Evolutionary conservation across 345 rosid genomes (phyloP).

Genomic region (Salix udensis): DNA sequence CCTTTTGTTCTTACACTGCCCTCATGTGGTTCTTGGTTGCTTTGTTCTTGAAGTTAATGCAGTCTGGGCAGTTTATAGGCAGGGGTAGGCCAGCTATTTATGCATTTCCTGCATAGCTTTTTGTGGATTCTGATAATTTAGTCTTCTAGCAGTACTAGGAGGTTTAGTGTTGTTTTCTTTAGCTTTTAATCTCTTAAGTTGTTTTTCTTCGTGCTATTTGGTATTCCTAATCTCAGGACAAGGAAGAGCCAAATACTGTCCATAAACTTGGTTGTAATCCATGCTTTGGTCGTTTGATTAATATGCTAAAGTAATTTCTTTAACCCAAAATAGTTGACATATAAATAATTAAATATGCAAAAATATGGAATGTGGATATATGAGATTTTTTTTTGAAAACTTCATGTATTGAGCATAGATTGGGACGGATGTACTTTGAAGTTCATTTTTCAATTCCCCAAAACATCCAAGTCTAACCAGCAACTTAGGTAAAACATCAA

Average conservation of each 20-base stretch:
- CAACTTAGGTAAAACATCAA: neutral
- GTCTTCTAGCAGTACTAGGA: neutral
- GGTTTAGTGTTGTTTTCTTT: neutral
- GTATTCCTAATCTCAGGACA: neutral
- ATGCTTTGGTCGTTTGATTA: neutral
- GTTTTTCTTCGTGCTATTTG: neutral
- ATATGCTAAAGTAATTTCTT: neutral
- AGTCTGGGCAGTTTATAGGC: neutral
- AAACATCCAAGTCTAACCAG: neutral
- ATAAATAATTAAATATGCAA: neutral
- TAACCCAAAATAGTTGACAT: neutral
- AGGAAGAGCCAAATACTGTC: neutral
- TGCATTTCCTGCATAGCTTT: neutral
- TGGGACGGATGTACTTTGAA: neutral
- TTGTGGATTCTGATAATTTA: neutral
- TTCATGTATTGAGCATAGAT: neutral
- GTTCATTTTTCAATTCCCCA: neutral
- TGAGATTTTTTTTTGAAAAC: neutral
- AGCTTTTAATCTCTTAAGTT: neutral
- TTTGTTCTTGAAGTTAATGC: neutral
- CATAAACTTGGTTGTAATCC: neutral
- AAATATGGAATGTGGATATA: neutral
- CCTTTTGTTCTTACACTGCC: conserved; percentile 9
- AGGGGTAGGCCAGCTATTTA: neutral
- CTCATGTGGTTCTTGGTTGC: neutral